Evolutionary conservation across 1,284 basidiomycete species (phyloP), one percentile per base, ranked within the genome.

Genomic region (Pascua guehoae): DNA sequence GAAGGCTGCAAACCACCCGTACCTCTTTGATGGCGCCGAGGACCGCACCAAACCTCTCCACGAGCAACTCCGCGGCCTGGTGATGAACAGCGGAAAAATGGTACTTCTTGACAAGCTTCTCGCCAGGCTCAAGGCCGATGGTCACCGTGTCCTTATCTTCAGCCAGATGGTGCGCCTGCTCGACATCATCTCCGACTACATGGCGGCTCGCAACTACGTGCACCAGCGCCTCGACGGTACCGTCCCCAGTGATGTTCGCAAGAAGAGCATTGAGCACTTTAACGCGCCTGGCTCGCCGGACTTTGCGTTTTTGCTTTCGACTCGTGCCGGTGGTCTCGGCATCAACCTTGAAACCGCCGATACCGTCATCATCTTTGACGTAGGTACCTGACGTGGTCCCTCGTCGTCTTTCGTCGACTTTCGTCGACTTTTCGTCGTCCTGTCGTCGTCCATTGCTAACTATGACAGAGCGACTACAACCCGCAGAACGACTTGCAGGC

Each of bases 91-190:
- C 59, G 94, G 93, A 53, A 99, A 99, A 81, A 86, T 99, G 85
- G 95, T 98, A 45, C 82, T 96, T 40, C 86, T 99, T 50, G 96
- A 99, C 81, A 91, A 92, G 76, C 85, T 99, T 16, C 85, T 98
- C 17, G 85, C 83, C 36, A 86, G 91, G 52, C 84, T 99, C 58
- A 91, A 90, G 72, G 86, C 86, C 60, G 91, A 94, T 71, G 91
- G 91, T 1, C 95, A 98, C 70, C 89, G 96, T 52, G 94, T 98
- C 47, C 83, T 99, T 63, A 97, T 99, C 73, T 98, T 98, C 82
- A 95, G 91, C 69, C 96, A 98, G 78, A 98, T 99, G 96, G 95
- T 98, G 50, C 87, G 95, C 60, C 91, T 98, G 85, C 84, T 99
- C 42, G 96, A 99, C 77, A 98, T 99, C 74, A 85, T 99, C 65